A percentile compares a stretch with the other conserved stretches of the same genome.
Evolutionary conservation across 768 basidiomycete species (phyloP).

Genomic region (Auriculariales sp.): DNA sequence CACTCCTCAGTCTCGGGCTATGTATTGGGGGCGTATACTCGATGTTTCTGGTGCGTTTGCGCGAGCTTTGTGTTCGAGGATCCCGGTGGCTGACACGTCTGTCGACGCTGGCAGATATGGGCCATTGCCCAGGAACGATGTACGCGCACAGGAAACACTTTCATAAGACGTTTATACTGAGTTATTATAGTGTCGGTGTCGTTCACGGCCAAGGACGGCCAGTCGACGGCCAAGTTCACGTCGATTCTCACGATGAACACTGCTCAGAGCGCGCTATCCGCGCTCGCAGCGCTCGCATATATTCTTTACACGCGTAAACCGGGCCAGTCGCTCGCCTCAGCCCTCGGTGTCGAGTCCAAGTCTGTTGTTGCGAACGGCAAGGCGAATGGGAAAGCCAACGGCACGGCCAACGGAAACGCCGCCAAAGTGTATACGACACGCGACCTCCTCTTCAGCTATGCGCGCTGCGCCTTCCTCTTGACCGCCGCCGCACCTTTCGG

Average conservation of each 20-base stretch:
- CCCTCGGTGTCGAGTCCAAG: constrained; percentile 42
- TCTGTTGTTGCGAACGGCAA: constrained; percentile 16
- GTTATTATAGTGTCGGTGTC: constrained; percentile 57
- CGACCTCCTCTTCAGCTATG: constrained; percentile 53
- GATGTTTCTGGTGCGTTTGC: constrained; percentile 64
- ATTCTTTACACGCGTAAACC: constrained; percentile 47
- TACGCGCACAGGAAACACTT: constrained; percentile 21
- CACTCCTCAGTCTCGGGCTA: constrained; percentile 40
- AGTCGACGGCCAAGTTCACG: constrained; percentile 54
- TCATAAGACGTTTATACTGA: background rate
- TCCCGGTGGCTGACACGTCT: constrained; percentile 3
- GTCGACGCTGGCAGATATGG: constrained; percentile 44
- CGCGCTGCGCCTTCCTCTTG: constrained; percentile 78
- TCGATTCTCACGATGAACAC: constrained; percentile 78
- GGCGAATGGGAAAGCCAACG: constrained; percentile 19
- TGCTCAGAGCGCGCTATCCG: constrained; percentile 67
- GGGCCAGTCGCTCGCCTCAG: constrained; percentile 34
- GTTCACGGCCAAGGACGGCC: constrained; percentile 54
- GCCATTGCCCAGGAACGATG: constrained; percentile 89
- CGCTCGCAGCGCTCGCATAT: constrained; percentile 63
- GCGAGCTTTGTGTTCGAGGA: background rate
- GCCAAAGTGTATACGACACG: constrained; percentile 15
- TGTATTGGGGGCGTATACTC: constrained; percentile 85
- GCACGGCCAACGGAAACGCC: constrained; percentile 20
- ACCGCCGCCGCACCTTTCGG: constrained; percentile 90